Evolutionary conservation across 164 flowering plant species (phyloP).

Genomic region (Vitis rotundifolia): DNA sequence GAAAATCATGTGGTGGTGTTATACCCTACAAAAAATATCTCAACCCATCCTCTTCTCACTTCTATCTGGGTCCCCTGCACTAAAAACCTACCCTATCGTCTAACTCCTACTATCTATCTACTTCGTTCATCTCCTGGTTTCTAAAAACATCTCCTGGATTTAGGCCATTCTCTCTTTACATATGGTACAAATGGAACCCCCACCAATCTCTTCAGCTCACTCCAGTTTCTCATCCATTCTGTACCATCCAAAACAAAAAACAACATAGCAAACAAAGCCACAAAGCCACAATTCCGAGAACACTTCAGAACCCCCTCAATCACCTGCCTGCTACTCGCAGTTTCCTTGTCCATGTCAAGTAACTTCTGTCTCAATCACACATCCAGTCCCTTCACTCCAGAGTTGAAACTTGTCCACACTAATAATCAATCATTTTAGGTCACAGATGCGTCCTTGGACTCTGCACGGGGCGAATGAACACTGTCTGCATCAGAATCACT

Average conservation of each 20-base stretch:
- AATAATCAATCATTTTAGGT: not conserved
- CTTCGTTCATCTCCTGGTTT: not conserved
- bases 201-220: not conserved
- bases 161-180: not conserved
- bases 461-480: conserved; percentile 35
- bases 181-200: not conserved
- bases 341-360: not conserved
- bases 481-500: conserved; percentile 76
- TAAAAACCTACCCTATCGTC: not conserved
- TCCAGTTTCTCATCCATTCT: not conserved
- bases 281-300: not conserved
- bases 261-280: not conserved
- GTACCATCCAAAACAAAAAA: not conserved
- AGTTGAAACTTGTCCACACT: not conserved
- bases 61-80: not conserved
- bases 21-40: conserved; percentile 1
- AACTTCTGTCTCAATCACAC: not conserved
- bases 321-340: not conserved
- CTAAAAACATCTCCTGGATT: not conserved
- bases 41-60: not conserved
- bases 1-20: conserved; percentile 8
- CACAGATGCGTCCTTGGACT: conserved; percentile 8
- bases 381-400: not conserved
- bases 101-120: no score
- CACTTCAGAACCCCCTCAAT: not conserved